Percentiles rank a stretch among this genome's conserved stretches.
Conservation (phyloP, 2,329 filamentous ascomycete genomes). For the Ophiostoma sp. region DNA sequence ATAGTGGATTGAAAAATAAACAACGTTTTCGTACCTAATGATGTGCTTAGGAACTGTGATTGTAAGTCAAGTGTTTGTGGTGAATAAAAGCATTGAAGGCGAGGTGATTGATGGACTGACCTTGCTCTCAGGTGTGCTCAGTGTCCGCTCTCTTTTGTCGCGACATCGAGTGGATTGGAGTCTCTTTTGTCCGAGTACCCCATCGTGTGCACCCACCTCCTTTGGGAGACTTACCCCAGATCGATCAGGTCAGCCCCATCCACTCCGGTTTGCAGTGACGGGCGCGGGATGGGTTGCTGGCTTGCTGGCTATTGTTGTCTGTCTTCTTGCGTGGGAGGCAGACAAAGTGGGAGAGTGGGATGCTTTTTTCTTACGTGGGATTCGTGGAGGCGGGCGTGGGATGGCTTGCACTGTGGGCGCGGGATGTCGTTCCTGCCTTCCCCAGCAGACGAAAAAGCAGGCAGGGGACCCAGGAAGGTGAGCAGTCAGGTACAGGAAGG, state of each 20-base stretch:
- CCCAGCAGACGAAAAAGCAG: background rate
- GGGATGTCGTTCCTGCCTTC: background rate
- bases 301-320: background rate
- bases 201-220: background rate
- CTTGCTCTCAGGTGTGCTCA: background rate
- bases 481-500: background rate
- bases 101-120: background rate
- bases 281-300: background rate
- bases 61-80: too few species aligned
- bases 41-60: background rate
- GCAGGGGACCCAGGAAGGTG: background rate
- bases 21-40: background rate
- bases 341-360: background rate
- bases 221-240: background rate
- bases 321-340: background rate
- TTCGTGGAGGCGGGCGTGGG: conserved; percentile 12
- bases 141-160: background rate
- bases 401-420: background rate
- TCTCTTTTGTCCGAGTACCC: background rate
- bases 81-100: background rate
- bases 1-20: background rate
- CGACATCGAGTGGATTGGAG: background rate
- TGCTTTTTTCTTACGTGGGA: conserved; percentile 3
- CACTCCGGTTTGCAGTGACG: background rate
- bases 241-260: background rate